Percentiles rank a stretch among this genome's conserved stretches.
phyloP scores from a whole-genome alignment of 2,329 filamentous ascomycete genomes.

The Eurotiales sp. region DNA sequence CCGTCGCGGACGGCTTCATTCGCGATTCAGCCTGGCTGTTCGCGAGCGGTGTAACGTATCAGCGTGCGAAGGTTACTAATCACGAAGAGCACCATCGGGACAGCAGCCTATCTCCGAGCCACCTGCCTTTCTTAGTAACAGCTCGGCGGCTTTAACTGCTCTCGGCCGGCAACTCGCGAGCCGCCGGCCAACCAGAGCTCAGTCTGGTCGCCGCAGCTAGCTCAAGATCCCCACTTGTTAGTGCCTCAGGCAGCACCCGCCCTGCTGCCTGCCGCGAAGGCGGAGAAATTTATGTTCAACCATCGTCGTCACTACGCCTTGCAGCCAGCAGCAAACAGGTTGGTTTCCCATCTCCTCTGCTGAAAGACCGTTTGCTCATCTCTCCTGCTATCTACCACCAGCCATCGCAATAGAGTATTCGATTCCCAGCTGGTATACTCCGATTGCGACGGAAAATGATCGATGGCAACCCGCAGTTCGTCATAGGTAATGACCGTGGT shows the following conservation, averaged over 20 bases:
- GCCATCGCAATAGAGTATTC: neutral
- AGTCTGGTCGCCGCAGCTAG: neutral
- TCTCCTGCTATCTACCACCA: neutral
- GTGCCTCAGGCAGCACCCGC: neutral
- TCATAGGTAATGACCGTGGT: constrained; percentile 18
- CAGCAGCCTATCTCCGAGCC: constrained; percentile 9
- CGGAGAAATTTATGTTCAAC: neutral
- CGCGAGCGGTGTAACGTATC: too few relatives aligned
- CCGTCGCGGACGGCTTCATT: too few relatives aligned
- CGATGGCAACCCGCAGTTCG: constrained; percentile 21
- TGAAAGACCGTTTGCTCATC: neutral
- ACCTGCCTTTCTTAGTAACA: neutral
- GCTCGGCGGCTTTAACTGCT: neutral
- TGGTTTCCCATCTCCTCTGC: neutral
- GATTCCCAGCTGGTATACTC: constrained; percentile 9
- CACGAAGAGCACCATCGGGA: neutral
- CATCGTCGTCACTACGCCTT: neutral
- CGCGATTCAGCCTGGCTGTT: too few relatives aligned
- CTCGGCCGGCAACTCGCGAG: too few relatives aligned
- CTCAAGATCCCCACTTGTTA: neutral
- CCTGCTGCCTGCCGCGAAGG: constrained; percentile 1
- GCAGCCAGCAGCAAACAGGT: neutral
- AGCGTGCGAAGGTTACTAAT: neutral
- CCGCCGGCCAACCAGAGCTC: neutral
- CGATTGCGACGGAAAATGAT: constrained; percentile 22